Evolutionary conservation across 1,139 yeast species (phyloP).

Genomic region (Geotrichum phurueaensis): DNA sequence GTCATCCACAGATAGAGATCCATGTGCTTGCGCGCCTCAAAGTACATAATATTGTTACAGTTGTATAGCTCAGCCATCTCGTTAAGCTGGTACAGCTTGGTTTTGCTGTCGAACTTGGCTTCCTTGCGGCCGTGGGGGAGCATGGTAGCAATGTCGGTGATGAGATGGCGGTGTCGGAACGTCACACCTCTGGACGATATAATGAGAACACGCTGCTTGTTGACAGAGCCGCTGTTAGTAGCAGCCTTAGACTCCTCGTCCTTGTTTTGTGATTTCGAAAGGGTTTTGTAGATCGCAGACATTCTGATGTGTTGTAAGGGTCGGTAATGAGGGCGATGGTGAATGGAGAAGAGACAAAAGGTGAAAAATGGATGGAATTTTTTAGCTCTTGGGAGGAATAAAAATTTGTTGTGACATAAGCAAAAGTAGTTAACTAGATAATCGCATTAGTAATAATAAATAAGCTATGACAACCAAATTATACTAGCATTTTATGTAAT

Average conservation of each 20-base stretch:
- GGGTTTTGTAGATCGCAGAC: slow-evolving; percentile 67
- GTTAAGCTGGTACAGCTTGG: slow-evolving; percentile 79
- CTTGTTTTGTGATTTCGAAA: slow-evolving; percentile 44
- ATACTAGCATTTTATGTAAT: too few species aligned
- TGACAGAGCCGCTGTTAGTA: slow-evolving; percentile 35
- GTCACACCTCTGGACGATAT: slow-evolving; percentile 92
- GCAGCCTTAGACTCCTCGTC: slow-evolving; percentile 32
- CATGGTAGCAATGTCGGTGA: slow-evolving; percentile 69
- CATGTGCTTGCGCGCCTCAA: slow-evolving; percentile 94
- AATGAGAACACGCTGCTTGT: slow-evolving; percentile 52
- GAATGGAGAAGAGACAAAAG: neutral
- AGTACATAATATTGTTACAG: slow-evolving; percentile 90
- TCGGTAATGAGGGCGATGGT: neutral
- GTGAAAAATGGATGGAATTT: neutral
- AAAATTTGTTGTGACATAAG: slow-evolving; percentile 5
- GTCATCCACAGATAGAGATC: slow-evolving; percentile 93
- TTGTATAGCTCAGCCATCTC: slow-evolving; percentile 96
- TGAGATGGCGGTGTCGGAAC: slow-evolving; percentile 84
- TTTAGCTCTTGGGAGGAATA: slow-evolving; percentile 8
- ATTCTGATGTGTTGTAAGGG: slow-evolving; percentile 30
- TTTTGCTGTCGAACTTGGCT: slow-evolving; percentile 91
- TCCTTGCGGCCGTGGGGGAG: slow-evolving; percentile 96
- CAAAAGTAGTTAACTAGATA: neutral
- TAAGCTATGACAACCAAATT: neutral
- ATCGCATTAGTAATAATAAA: neutral